Conservation (phyloP, 352 stramenopile species). For the Globisporangium rhizosaccharum region DNA sequence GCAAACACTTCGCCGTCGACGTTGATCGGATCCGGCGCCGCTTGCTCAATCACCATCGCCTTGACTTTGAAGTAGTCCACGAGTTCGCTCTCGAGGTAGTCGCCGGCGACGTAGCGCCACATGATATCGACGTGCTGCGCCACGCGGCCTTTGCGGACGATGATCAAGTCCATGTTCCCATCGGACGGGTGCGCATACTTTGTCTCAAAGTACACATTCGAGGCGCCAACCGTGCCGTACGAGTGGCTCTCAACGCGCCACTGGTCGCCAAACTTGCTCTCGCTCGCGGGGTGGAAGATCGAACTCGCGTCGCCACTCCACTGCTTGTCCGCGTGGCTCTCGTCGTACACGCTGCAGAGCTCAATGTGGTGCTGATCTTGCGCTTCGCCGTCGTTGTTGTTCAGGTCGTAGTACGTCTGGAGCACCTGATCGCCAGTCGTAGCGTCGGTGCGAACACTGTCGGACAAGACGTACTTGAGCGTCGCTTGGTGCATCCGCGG, state of each 20-base stretch:
- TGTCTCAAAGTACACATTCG: constrained; percentile 80
- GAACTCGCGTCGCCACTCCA: constrained; percentile 56
- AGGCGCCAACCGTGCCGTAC: constrained; percentile 54
- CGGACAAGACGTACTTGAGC: constrained; percentile 72
- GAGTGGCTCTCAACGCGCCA: constrained; percentile 47
- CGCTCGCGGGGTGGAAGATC: constrained; percentile 55
- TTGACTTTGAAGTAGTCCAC: constrained; percentile 79
- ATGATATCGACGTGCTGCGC: constrained; percentile 41
- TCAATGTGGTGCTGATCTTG: constrained; percentile 70
- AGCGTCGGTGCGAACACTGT: constrained; percentile 33
- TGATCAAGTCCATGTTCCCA: constrained; percentile 77
- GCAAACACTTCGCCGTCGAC: constrained; percentile 72
- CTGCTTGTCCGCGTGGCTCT: constrained; percentile 38
- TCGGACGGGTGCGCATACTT: constrained; percentile 76
- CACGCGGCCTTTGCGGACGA: constrained; percentile 48
- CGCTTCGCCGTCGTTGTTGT: constrained; percentile 34
- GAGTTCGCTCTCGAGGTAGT: constrained; percentile 51
- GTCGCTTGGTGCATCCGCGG: constrained; percentile 49
- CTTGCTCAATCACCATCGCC: constrained; percentile 65
- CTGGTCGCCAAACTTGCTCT: constrained; percentile 47
- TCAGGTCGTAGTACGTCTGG: constrained; percentile 69
- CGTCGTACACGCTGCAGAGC: constrained; percentile 70
- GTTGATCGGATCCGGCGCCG: constrained; percentile 58
- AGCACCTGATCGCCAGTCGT: constrained; percentile 47
- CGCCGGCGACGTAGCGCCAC: constrained; percentile 45